These are phyloP conservation scores for Ramularia endophylla DNA, from an alignment of 2,329 filamentous ascomycete species.

Conservation along the genomic window DNA sequence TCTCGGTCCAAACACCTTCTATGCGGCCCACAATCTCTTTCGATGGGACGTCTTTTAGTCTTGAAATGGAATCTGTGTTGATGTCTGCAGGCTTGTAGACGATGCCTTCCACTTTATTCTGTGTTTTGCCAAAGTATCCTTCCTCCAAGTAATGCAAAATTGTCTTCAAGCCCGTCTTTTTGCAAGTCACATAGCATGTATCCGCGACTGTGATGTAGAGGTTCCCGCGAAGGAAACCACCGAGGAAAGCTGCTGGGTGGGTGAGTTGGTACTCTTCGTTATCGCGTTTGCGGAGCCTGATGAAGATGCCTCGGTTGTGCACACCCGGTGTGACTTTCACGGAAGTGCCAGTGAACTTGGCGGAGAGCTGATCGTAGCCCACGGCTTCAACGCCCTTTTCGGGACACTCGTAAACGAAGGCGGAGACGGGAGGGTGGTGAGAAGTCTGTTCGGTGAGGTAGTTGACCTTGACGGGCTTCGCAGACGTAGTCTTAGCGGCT, in stretches of 20 bases:
- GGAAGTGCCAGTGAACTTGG: slow-evolving; percentile 95
- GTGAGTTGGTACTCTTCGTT: slow-evolving; percentile 93
- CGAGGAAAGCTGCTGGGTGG: slow-evolving; percentile 88
- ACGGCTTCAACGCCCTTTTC: slow-evolving; percentile 81
- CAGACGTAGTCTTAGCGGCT: slow-evolving; percentile 39
- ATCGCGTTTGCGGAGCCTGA: slow-evolving; percentile 71
- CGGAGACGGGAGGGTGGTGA: slow-evolving; percentile 94
- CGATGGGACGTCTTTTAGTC: slow-evolving; percentile 80
- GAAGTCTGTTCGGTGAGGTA: slow-evolving; percentile 98
- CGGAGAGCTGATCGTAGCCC: slow-evolving; percentile 93
- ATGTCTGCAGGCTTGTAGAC: slow-evolving; percentile 81
- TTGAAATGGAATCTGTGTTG: slow-evolving; percentile 71
- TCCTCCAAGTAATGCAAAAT: slow-evolving; percentile 93
- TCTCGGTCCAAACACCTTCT: slow-evolving; percentile 77
- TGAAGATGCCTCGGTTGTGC: slow-evolving; percentile 94
- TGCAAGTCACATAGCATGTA: slow-evolving; percentile 79
- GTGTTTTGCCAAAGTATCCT: slow-evolving; percentile 85
- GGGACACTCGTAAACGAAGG: slow-evolving; percentile 88
- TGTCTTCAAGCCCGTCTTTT: slow-evolving; percentile 83
- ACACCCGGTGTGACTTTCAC: slow-evolving; percentile 86
- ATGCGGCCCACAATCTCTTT: slow-evolving; percentile 77
- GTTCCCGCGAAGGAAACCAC: slow-evolving; percentile 80
- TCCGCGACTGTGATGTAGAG: slow-evolving; percentile 88
- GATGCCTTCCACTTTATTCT: slow-evolving; percentile 86
- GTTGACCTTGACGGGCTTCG: slow-evolving; percentile 65